These are phyloP conservation scores for Carex myosuroides DNA, from an alignment of 176 grass and related monocot species.

Conservation along the genomic window DNA sequence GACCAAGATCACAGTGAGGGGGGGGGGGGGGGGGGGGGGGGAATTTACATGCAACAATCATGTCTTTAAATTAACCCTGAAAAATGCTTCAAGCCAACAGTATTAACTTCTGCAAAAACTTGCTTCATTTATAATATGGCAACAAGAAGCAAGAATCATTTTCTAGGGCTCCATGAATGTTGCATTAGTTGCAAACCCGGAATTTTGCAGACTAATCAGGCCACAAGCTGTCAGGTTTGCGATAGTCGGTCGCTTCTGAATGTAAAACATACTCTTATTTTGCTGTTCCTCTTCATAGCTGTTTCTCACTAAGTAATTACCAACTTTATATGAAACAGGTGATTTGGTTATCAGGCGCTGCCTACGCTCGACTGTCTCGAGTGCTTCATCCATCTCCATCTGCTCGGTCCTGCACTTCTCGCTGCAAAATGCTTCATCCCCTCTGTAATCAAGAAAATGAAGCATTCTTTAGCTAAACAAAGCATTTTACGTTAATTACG, in stretches of 20 bases:
- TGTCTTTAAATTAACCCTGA: not conserved
- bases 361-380: constrained; percentile 33
- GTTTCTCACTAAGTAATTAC: not conserved
- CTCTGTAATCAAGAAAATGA: constrained; percentile 29
- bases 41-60: not conserved
- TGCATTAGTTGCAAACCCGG: not conserved
- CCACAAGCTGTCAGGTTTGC: constrained; percentile 41
- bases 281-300: not conserved
- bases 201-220: constrained; percentile 25
- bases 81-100: constrained; percentile 1
- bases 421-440: constrained; percentile 67
- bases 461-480: not conserved
- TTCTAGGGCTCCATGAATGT: not conserved
- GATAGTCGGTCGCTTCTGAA: constrained; percentile 48
- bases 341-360: constrained; percentile 13
- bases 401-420: constrained; percentile 63
- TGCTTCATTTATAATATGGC: not conserved
- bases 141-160: not conserved
- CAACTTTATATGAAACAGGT: not conserved
- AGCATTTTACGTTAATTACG: not conserved
- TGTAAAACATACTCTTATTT: not conserved
- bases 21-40: too few species aligned
- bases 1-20: not conserved
- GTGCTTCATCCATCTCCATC: constrained; percentile 77
- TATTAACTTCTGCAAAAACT: not conserved